phyloP scores from a whole-genome alignment of 257 asterid genomes.

The Anisodus tanguticus region DNA sequence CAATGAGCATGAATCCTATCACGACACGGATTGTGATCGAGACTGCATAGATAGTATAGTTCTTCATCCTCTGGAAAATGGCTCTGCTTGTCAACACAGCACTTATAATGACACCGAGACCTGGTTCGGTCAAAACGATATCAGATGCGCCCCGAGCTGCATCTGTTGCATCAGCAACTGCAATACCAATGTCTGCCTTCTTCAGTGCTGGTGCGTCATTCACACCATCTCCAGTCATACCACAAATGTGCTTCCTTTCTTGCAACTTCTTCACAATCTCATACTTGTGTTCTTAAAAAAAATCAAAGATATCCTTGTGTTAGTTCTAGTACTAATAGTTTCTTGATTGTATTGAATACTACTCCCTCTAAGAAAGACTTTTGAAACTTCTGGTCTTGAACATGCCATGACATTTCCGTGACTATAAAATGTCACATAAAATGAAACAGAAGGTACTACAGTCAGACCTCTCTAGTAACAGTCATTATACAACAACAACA shows the following conservation, averaged over 20 bases:
- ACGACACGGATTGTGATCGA: conserved; percentile 59
- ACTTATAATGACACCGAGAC: conserved; percentile 77
- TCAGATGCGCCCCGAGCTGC: conserved; percentile 90
- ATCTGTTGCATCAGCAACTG: conserved; percentile 84
- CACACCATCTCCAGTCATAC: conserved; percentile 95
- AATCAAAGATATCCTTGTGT: not conserved
- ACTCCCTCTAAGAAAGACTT: no score
- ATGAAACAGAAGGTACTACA: not conserved
- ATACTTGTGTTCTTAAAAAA: conserved; percentile 67
- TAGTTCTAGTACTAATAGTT: conserved; percentile 3
- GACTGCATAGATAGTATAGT: conserved; percentile 66
- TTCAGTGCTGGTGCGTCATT: conserved; percentile 86
- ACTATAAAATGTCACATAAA: not conserved
- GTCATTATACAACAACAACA: no score
- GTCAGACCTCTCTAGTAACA: no score
- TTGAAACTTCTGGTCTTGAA: not conserved
- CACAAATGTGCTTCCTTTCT: conserved; percentile 78
- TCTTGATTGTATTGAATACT: not conserved
- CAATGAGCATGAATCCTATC: conserved; percentile 51
- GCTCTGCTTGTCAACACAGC: conserved; percentile 87
- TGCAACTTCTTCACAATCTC: conserved; percentile 84
- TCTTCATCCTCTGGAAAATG: conserved; percentile 92
- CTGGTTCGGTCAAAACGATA: conserved; percentile 82
- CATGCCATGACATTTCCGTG: not conserved
- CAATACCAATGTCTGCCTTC: conserved; percentile 85